Percentiles rank a stretch among this genome's conserved stretches.
Evolutionary conservation across 2,329 filamentous ascomycete species (phyloP).

Genomic region (Helminthosporium solani): DNA sequence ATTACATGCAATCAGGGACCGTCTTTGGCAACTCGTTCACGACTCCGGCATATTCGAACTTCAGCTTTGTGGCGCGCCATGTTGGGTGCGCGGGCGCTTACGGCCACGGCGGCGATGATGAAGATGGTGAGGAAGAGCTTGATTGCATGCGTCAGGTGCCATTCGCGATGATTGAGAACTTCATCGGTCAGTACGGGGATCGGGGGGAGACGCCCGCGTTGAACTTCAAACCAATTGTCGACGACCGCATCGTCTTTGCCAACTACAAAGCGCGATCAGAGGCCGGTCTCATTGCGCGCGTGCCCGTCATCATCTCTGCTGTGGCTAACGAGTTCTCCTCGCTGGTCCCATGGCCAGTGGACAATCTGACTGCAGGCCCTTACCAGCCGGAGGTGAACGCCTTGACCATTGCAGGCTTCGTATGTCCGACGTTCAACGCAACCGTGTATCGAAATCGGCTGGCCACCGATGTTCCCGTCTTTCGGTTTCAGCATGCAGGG

Average conservation of each 20-base stretch:
- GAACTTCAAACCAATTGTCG: slow-evolving; percentile 19
- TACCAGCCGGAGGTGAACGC: slow-evolving; percentile 3
- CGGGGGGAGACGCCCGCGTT: slow-evolving; percentile 20
- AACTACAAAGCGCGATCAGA: slow-evolving; percentile 16
- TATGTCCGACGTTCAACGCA: slow-evolving; percentile 15
- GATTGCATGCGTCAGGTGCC: slow-evolving; percentile 39
- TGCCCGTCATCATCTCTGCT: slow-evolving; percentile 13
- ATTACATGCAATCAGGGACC: slow-evolving; percentile 40
- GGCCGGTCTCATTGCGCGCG: slow-evolving; percentile 13
- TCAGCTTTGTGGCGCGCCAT: slow-evolving; percentile 11
- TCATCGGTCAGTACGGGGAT: slow-evolving; percentile 32
- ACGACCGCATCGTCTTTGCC: slow-evolving; percentile 21
- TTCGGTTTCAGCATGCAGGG: slow-evolving; percentile 14
- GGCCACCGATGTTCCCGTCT: slow-evolving; percentile 8
- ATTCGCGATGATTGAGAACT: slow-evolving; percentile 27
- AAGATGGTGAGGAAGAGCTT: slow-evolving; percentile 20
- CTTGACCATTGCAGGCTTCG: slow-evolving; percentile 1
- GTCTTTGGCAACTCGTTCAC: background rate
- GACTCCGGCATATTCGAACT: slow-evolving; percentile 10
- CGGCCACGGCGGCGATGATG: background rate
- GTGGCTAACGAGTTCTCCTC: slow-evolving; percentile 16
- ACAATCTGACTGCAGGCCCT: slow-evolving; percentile 7
- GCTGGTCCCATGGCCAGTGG: slow-evolving; percentile 7
- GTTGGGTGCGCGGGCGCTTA: slow-evolving; percentile 9
- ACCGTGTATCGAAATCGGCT: slow-evolving; percentile 10